Base-by-base conservation (phyloP, 352 stramenopile species). In the Blastocystis sp. region DNA sequence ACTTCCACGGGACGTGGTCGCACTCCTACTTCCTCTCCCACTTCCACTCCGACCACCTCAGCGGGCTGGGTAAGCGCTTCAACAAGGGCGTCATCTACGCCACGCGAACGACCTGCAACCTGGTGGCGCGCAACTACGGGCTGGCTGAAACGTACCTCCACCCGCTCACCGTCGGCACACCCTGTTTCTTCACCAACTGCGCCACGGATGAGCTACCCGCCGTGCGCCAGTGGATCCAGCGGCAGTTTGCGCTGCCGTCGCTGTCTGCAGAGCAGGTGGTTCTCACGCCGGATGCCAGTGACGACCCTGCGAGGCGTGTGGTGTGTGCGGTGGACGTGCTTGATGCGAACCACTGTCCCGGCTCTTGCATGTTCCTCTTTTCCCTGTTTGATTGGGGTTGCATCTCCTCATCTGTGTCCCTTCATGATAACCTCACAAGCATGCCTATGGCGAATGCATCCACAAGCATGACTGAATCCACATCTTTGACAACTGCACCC, bases 331-430 rank as follows among this genome's bases (percentile, higher is more conserved):
- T 81, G 3, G 71, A 81, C 43, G 71, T 81, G 0, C 42, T 81
- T 11, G 71, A 81, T 42, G 71, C 71, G 1, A 63, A 81, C 24
- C 71, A 81, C 48, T 81, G 71, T 65, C 71, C 71, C 28, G 71
- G 71, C 17, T 54, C 71, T 0, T 81, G 71, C 11, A 81, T 81
- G 38, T 81, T 81, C n/a, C 48, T 81, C 14, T 81, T 81, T 21
- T 66, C 71, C 17, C 48, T 81, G 11, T 81, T 52, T 21, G 21
- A 65, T 42, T 81, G 71, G 71, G 48, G 48, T 2, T 34, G 28
- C 28, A 34, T 34, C 28, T 34, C 28, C 28, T 34, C 28, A 34
- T 34, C 28, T 34, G 28, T 0, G 28, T 34, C 28, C 28, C 28
- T 34, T 34, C 28, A 34, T 34, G 28, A 34, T 34, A 34, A 34